Evolutionary conservation across 2,329 filamentous ascomycete genomes (phyloP).

Genomic region (Epichloe uncinata): DNA sequence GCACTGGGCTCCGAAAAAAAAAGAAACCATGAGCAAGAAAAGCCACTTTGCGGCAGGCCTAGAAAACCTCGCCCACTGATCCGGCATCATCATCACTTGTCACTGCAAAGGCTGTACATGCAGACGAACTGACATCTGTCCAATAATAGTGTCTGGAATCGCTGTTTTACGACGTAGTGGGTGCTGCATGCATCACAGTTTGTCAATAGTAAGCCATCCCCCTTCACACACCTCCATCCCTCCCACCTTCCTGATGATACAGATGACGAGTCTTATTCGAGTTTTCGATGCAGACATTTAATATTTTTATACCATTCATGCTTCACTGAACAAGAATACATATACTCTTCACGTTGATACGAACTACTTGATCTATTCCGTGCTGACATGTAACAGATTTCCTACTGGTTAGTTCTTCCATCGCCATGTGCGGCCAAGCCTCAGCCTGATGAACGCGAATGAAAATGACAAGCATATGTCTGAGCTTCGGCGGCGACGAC

Average conservation of each 20-base stretch:
- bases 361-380: not conserved
- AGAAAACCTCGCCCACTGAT: conserved; percentile 99
- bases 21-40: conserved; percentile 59
- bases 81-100: conserved; percentile 10
- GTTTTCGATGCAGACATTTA: conserved; percentile 57
- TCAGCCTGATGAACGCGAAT: conserved; percentile 68
- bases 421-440: conserved; percentile 5
- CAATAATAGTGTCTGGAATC: not conserved
- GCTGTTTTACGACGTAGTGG: not conserved
- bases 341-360: not conserved
- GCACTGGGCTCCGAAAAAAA: conserved; percentile 94
- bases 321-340: conserved; percentile 29
- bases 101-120: not conserved
- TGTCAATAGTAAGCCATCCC: not conserved
- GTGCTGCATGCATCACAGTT: not conserved
- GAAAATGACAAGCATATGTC: conserved; percentile 97
- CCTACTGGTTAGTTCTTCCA: conserved; percentile 11
- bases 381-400: conserved; percentile 11
- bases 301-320: conserved; percentile 62
- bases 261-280: conserved; percentile 71
- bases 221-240: not conserved
- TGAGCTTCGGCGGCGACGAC: conserved; percentile 48
- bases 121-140: not conserved
- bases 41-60: conserved; percentile 94
- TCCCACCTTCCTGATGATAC: conserved; percentile 6